A percentile compares a stretch with the other conserved stretches of the same genome.
Conservation (phyloP, 108 stramenopile species). For the Skeletonema tropicum region DNA sequence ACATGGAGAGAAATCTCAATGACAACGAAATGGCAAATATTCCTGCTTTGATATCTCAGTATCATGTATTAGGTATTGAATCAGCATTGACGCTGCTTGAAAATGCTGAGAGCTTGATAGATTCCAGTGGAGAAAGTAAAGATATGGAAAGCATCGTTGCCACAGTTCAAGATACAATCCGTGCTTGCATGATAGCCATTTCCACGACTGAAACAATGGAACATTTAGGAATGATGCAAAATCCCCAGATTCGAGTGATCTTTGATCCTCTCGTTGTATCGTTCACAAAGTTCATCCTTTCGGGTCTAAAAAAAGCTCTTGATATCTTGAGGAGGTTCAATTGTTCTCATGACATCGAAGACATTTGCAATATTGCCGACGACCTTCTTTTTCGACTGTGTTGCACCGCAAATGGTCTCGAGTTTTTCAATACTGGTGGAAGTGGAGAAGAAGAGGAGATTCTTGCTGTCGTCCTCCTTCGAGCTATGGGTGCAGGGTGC, state of each 20-base stretch:
- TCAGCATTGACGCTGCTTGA: constrained; percentile 23
- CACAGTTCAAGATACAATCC: constrained; percentile 22
- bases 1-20: constrained; percentile 27
- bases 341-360: constrained; percentile 11
- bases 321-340: constrained; percentile 11
- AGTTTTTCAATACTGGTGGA: constrained; percentile 13
- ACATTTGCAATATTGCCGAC: constrained; percentile 23
- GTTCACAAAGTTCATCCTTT: constrained; percentile 24
- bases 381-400: constrained; percentile 40
- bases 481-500: constrained; percentile 24
- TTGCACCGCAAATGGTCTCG: constrained; percentile 14
- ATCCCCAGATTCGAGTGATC: constrained; percentile 30
- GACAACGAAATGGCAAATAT: constrained; percentile 33
- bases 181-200: constrained; percentile 19
- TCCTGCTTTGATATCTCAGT: constrained; percentile 23
- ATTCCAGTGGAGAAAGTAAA: constrained; percentile 8
- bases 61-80: constrained; percentile 34
- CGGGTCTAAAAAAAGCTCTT: constrained; percentile 28
- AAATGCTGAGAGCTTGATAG: constrained; percentile 16
- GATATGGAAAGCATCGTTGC: constrained; percentile 11
- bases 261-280: constrained; percentile 30
- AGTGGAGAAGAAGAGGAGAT: constrained; percentile 19
- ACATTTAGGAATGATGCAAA: constrained; percentile 23
- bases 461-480: constrained; percentile 21
- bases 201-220: constrained; percentile 40